Evolutionary conservation across 306 rosid genomes (phyloP).

Genomic region (Canavalia ensiformis): DNA sequence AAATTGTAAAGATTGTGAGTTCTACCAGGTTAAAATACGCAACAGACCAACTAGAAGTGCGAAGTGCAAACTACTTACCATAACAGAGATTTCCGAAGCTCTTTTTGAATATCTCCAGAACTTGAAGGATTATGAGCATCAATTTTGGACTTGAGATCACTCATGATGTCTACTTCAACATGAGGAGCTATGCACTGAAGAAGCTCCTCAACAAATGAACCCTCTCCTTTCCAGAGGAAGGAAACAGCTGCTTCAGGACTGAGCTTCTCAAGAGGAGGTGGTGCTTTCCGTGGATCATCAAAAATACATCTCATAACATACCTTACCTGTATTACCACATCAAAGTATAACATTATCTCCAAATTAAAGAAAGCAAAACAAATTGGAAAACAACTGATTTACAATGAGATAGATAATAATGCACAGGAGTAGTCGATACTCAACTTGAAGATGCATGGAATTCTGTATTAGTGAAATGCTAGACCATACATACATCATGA

Average conservation of each 20-base stretch:
- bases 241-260: slow-evolving; percentile 78
- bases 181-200: slow-evolving; percentile 82
- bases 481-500: background rate
- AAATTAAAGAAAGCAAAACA: slow-evolving; percentile 39
- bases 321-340: slow-evolving; percentile 74
- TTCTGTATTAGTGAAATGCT: slow-evolving; percentile 16
- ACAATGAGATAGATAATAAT: slow-evolving; percentile 19
- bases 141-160: slow-evolving; percentile 77
- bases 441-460: slow-evolving; percentile 16
- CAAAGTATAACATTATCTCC: slow-evolving; percentile 42
- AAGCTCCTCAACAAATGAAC: slow-evolving; percentile 90
- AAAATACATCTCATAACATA: slow-evolving; percentile 92
- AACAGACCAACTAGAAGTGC: slow-evolving; percentile 1
- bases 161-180: slow-evolving; percentile 67
- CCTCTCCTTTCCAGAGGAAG: slow-evolving; percentile 94
- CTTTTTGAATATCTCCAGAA: slow-evolving; percentile 73
- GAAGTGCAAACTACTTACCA: slow-evolving; percentile 61
- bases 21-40: slow-evolving; percentile 35
- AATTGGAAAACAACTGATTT: slow-evolving; percentile 36
- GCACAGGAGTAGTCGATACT: slow-evolving; percentile 9
- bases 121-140: slow-evolving; percentile 73
- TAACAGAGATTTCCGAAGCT: slow-evolving; percentile 78
- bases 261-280: slow-evolving; percentile 95
- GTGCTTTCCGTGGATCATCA: slow-evolving; percentile 92
- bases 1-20: slow-evolving; percentile 19